Evolutionary conservation across 805 yeast species (phyloP).

Genomic region (Hanseniaspora guilliermondii): DNA sequence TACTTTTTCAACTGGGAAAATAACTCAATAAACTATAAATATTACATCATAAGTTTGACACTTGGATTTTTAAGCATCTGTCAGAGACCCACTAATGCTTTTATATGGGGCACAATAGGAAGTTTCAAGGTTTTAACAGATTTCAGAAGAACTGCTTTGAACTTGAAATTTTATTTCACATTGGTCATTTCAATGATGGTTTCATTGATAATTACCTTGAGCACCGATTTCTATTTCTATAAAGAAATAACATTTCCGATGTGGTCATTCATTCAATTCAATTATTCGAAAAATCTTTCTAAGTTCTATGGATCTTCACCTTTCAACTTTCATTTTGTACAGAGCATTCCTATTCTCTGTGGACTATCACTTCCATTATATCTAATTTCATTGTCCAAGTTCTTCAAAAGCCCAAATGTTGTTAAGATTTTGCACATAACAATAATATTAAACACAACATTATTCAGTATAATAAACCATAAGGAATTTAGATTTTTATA

Average conservation of each 20-base stretch:
- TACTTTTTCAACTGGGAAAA: conserved; percentile 57
- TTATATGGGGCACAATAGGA: conserved; percentile 66
- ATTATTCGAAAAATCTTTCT: conserved; percentile 59
- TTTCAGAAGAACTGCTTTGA: conserved; percentile 13
- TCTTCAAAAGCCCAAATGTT: conserved; percentile 10
- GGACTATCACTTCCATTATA: conserved; percentile 53
- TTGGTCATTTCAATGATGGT: conserved; percentile 1
- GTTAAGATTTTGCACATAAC: conserved; percentile 22
- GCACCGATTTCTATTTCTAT: conserved; percentile 52
- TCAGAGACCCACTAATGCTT: conserved; percentile 71
- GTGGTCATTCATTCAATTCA: conserved; percentile 61
- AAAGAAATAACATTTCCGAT: conserved; percentile 47
- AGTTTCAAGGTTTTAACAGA: conserved; percentile 19
- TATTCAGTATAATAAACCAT: conserved; percentile 60
- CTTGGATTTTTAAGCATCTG: conserved; percentile 54
- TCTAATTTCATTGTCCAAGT: conserved; percentile 28
- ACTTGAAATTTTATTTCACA: conserved; percentile 13
- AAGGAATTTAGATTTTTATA: conserved; percentile 86
- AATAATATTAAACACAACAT: conserved; percentile 34
- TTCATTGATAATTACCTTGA: conserved; percentile 30
- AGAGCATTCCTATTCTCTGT: conserved; percentile 68
- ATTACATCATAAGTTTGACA: conserved; percentile 30
- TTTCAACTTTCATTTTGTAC: conserved; percentile 70
- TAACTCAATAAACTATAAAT: conserved; percentile 17
- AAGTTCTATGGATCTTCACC: conserved; percentile 77